Evolutionary conservation across 805 yeast species (phyloP).

Genomic region (Kuraishia capsulata): DNA sequence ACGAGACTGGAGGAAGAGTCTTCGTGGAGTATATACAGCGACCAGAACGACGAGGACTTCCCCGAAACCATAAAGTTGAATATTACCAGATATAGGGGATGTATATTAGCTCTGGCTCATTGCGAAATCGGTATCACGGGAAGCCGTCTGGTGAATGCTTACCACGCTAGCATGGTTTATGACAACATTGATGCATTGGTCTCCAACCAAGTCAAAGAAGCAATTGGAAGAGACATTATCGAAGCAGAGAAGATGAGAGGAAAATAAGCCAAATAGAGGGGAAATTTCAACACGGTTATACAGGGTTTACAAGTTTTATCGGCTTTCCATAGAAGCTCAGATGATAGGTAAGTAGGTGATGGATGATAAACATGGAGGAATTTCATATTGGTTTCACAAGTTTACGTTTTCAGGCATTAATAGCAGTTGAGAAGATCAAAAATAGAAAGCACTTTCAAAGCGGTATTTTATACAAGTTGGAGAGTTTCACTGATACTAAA

Average conservation of each 20-base stretch:
- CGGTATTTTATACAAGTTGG: no score
- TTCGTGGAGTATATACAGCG: constrained; percentile 92
- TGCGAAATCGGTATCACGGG: constrained; percentile 86
- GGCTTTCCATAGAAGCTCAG: no score
- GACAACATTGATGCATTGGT: constrained; percentile 62
- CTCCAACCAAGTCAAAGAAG: constrained; percentile 63
- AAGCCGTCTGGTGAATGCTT: constrained; percentile 66
- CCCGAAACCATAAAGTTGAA: constrained; percentile 53
- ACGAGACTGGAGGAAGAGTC: constrained; percentile 82
- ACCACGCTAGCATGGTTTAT: constrained; percentile 82
- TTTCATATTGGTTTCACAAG: no score
- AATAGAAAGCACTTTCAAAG: no score
- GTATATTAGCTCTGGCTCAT: constrained; percentile 70
- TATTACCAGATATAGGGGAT: constrained; percentile 79
- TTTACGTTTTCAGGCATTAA: no score
- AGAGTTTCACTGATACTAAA: no score
- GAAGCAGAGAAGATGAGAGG: constrained; percentile 74
- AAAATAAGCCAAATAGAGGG: no score
- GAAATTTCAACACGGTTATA: no score
- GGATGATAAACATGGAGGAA: no score
- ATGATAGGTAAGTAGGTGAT: no score
- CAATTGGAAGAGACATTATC: constrained; percentile 64
- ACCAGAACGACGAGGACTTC: constrained; percentile 64
- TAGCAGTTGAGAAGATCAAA: no score
- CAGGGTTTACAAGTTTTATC: no score